A percentile compares a stretch with the other conserved stretches of the same genome.
phyloP scores from a whole-genome alignment of 1,284 basidiomycete genomes.

The Earliella scabrosa region DNA sequence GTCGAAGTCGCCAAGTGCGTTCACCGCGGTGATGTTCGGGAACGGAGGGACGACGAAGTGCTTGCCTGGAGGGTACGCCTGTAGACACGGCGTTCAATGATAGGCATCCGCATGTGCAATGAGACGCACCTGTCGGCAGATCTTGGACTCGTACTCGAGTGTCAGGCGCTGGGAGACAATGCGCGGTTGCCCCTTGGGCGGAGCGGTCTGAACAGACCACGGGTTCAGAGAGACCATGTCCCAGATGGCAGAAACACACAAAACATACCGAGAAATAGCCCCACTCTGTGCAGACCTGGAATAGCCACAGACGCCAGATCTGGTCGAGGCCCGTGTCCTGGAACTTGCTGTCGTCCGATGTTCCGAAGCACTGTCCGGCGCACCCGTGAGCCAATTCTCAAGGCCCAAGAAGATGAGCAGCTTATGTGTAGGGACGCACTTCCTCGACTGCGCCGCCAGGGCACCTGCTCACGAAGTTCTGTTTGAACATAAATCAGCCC shows the following conservation, averaged over 20 bases:
- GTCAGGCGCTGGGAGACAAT: constrained; percentile 79
- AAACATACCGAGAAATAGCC: constrained; percentile 79
- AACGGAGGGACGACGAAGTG: constrained; percentile 70
- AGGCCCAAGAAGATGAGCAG: neutral
- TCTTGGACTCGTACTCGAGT: constrained; percentile 78
- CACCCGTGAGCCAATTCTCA: neutral
- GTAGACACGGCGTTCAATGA: neutral
- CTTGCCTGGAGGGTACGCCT: constrained; percentile 84
- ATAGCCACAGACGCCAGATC: constrained; percentile 87
- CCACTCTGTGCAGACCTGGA: constrained; percentile 95
- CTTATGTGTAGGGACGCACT: constrained; percentile 40
- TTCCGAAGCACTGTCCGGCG: constrained; percentile 81
- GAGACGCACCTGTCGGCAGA: constrained; percentile 69
- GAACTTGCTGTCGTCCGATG: constrained; percentile 72
- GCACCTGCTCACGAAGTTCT: constrained; percentile 70
- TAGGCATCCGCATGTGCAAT: neutral
- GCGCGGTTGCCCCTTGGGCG: constrained; percentile 65
- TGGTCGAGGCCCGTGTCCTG: constrained; percentile 64
- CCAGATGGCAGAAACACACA: neutral
- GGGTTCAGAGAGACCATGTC: constrained; percentile 19
- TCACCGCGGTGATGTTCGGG: constrained; percentile 84
- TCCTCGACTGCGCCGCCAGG: constrained; percentile 60
- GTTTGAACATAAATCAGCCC: neutral
- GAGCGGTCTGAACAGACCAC: constrained; percentile 56
- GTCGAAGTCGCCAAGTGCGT: constrained; percentile 76